phyloP scores from a whole-genome alignment of 768 basidiomycete species.

The Tulasnella sp. region DNA sequence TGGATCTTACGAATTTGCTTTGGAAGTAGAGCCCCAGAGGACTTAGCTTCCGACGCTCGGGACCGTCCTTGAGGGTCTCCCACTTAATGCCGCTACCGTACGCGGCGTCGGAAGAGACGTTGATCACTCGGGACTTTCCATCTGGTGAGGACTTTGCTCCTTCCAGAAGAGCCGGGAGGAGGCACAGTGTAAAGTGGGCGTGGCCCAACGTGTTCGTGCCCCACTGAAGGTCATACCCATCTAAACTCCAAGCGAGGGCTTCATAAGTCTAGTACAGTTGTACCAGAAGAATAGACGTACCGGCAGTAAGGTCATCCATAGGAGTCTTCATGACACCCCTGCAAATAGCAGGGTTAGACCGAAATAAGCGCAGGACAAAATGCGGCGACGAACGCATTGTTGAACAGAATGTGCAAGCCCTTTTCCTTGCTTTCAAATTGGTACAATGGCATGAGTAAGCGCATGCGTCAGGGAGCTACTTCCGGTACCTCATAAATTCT shows the following conservation, averaged over 20 bases:
- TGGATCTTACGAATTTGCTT: slow-evolving; percentile 1
- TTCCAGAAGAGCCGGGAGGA: background rate
- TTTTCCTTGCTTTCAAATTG: slow-evolving; percentile 1
- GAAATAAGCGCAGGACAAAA: background rate
- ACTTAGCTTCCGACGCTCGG: background rate
- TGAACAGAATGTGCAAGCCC: slow-evolving; percentile 16
- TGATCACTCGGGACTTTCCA: slow-evolving; percentile 10
- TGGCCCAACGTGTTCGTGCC: slow-evolving; percentile 5
- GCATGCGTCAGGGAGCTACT: background rate
- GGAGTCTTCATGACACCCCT: slow-evolving; percentile 20
- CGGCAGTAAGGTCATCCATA: slow-evolving; percentile 8
- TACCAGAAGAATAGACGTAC: background rate
- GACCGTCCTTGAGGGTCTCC: background rate
- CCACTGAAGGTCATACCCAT: slow-evolving; percentile 7
- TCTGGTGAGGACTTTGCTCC: background rate
- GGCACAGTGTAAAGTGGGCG: slow-evolving; percentile 1
- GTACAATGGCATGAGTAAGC: background rate
- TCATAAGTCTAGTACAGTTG: background rate
- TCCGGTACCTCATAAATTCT: slow-evolving; percentile 1
- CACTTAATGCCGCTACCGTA: slow-evolving; percentile 1
- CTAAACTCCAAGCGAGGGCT: background rate
- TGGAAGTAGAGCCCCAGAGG: background rate
- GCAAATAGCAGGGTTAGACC: background rate
- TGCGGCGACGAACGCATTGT: slow-evolving; percentile 12
- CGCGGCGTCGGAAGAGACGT: background rate